These are phyloP conservation scores for Quercus dentata DNA, from an alignment of 306 rosid species.

Conservation along the genomic window DNA sequence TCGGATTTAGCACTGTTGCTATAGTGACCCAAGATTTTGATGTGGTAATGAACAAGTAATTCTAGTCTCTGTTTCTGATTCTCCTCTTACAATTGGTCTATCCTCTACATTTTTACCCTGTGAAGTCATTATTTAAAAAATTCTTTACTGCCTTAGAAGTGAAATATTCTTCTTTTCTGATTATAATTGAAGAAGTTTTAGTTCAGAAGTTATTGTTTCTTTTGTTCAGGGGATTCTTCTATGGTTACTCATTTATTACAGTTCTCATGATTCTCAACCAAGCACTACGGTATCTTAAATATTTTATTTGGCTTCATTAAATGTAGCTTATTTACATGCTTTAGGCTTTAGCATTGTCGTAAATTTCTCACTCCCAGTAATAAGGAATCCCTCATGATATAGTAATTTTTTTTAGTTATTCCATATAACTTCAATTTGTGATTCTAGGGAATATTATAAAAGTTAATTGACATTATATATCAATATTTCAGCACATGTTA, in stretches of 20 bases:
- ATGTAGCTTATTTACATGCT: constrained; percentile 12
- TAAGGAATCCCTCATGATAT: not conserved
- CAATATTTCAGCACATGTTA: not conserved
- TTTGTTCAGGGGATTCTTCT: constrained; percentile 80
- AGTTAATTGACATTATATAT: not conserved
- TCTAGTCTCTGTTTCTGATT: constrained; percentile 26
- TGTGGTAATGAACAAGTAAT: constrained; percentile 79
- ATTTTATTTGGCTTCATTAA: constrained; percentile 6
- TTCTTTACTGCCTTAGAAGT: constrained; percentile 13
- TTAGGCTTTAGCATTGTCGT: not conserved
- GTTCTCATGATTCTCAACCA: constrained; percentile 90
- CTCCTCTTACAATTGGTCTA: constrained; percentile 10
- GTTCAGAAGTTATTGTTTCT: constrained; percentile 15
- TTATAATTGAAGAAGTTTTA: not conserved
- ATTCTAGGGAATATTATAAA: not conserved
- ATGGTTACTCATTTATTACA: constrained; percentile 82
- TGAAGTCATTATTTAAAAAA: constrained; percentile 6
- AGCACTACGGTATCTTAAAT: constrained; percentile 68
- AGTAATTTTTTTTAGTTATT: not conserved
- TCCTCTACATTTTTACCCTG: constrained; percentile 1
- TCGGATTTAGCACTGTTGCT: constrained; percentile 84
- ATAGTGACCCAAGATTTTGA: constrained; percentile 93
- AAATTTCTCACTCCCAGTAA: constrained; percentile 14
- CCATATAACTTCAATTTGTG: not conserved
- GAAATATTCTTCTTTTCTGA: constrained; percentile 1